Percentiles rank a stretch among this genome's conserved stretches.
Conservation (phyloP, 129 eudicot species). For the Chrysanthemum lavandulifolium region DNA sequence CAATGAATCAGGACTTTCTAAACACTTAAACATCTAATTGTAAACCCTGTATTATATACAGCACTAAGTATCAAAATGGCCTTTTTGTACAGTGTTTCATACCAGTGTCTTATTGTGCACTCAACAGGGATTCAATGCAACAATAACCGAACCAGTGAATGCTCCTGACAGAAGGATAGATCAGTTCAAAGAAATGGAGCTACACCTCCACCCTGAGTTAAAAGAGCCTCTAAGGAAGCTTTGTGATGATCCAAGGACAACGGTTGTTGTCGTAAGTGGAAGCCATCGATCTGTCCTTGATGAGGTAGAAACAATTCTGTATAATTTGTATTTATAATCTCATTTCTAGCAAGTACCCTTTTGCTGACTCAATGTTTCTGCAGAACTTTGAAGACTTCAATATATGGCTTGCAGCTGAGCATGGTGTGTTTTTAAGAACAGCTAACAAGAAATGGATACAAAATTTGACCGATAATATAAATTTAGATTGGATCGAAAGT, state of each 20-base stretch:
- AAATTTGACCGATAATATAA: slow-evolving; percentile 71
- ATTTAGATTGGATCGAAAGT: slow-evolving; percentile 82
- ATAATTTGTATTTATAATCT: not conserved
- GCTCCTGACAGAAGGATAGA: slow-evolving; percentile 64
- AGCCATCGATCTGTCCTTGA: slow-evolving; percentile 70
- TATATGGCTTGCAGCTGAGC: slow-evolving; percentile 93
- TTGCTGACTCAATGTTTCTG: slow-evolving; percentile 27
- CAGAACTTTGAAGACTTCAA: slow-evolving; percentile 79
- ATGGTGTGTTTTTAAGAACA: slow-evolving; percentile 73
- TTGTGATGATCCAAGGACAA: slow-evolving; percentile 73
- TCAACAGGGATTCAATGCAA: slow-evolving; percentile 83
- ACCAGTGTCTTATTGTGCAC: not conserved
- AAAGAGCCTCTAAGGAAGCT: slow-evolving; percentile 55
- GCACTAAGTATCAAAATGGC: too few relatives aligned
- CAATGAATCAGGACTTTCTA: too few relatives aligned
- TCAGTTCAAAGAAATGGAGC: slow-evolving; percentile 84
- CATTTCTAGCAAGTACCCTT: slow-evolving; percentile 11
- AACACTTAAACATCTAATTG: too few relatives aligned
- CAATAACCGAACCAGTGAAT: slow-evolving; percentile 73
- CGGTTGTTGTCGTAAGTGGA: slow-evolving; percentile 71
- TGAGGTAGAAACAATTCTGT: slow-evolving; percentile 34
- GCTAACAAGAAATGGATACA: slow-evolving; percentile 77
- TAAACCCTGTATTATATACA: too few relatives aligned
- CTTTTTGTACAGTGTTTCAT: too few relatives aligned
- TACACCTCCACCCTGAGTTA: slow-evolving; percentile 70